Evolutionary conservation across 192 early-diverging fungal genomes (phyloP).

Genomic region (Hyaloraphidium curvatum): DNA sequence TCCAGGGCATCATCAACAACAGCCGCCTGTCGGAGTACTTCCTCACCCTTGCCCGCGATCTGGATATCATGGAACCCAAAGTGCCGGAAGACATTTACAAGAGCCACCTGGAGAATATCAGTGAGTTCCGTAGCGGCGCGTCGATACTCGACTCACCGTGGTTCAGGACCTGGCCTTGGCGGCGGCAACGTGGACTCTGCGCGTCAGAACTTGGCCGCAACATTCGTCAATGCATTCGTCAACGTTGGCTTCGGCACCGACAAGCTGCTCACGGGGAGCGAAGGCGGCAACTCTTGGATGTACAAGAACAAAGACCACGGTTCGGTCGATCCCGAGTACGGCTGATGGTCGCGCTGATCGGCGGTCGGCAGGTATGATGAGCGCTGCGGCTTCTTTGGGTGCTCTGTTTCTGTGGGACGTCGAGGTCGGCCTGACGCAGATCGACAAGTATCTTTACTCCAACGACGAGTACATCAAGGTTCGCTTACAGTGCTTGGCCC

Average conservation of each 20-base stretch:
- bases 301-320: constrained; percentile 97
- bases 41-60: constrained; percentile 67
- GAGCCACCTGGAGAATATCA: constrained; percentile 76
- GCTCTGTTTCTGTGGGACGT: constrained; percentile 89
- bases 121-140: constrained; percentile 24
- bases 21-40: constrained; percentile 72
- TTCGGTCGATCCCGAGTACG: not conserved
- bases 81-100: constrained; percentile 98
- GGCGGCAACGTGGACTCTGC: constrained; percentile 70
- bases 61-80: constrained; percentile 90
- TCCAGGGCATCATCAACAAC: constrained; percentile 80
- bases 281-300: constrained; percentile 70
- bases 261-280: constrained; percentile 63
- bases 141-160: constrained; percentile 1
- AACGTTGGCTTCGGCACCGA: constrained; percentile 92
- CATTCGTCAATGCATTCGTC: constrained; percentile 98
- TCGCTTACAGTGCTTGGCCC: no score
- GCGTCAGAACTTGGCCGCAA: constrained; percentile 84
- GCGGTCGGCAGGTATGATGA: constrained; percentile 52
- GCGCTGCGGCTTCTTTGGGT: constrained; percentile 86
- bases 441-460: constrained; percentile 90
- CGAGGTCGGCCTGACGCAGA: constrained; percentile 67
- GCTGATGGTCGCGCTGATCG: not conserved
- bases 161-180: constrained; percentile 35
- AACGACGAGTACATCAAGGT: constrained; percentile 71